Evolutionary conservation across 345 rosid genomes (phyloP).

Genomic region (Dimocarpus longan): DNA sequence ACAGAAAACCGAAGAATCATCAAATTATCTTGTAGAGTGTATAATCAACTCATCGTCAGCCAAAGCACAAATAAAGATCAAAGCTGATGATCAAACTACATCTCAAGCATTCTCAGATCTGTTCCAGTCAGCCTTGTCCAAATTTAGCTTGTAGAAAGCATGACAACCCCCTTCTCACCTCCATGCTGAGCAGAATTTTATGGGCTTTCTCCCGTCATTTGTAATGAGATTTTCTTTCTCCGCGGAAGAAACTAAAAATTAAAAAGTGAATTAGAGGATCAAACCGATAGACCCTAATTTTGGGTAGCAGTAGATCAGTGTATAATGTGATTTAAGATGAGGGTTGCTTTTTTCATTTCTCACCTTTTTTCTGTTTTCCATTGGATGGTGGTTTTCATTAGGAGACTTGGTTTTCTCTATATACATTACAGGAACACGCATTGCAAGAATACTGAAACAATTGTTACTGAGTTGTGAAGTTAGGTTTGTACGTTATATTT

Average conservation of each 20-base stretch:
- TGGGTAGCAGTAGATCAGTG: conserved; percentile 30
- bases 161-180: background rate
- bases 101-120: conserved; percentile 57
- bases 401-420: background rate
- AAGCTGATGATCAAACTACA: conserved; percentile 80
- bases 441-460: background rate
- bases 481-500: background rate
- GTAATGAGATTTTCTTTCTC: background rate
- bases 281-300: background rate
- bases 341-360: background rate
- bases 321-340: conserved; percentile 21
- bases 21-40: conserved; percentile 74
- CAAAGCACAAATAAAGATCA: conserved; percentile 73
- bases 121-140: conserved; percentile 71
- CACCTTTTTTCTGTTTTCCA: background rate
- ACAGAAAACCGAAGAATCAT: conserved; percentile 74
- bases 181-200: too few relatives aligned
- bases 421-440: background rate
- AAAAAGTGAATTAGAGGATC: background rate
- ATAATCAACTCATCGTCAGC: conserved; percentile 79
- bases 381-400: background rate
- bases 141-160: conserved; percentile 48
- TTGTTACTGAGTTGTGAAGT: background rate
- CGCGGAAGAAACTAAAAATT: background rate
- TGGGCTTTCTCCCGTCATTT: background rate